These are phyloP conservation scores for Mortierella antarctica DNA, from an alignment of 192 early-diverging fungal genomes.

Conservation along the genomic window DNA sequence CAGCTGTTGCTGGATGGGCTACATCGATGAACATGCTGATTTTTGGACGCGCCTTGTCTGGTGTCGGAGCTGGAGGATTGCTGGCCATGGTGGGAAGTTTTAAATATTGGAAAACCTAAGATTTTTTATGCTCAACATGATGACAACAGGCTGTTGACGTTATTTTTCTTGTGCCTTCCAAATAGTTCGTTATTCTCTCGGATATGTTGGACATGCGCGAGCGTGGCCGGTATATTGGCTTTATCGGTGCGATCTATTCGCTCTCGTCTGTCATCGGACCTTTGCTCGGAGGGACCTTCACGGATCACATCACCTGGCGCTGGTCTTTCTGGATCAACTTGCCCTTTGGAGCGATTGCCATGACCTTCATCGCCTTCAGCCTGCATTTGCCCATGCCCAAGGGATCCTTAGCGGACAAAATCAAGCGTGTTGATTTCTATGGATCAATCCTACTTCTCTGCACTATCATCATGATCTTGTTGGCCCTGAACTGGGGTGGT, in stretches of 20 bases:
- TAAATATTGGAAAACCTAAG: too few species aligned
- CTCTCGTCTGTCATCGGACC: constrained; percentile 75
- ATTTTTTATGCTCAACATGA: too few species aligned
- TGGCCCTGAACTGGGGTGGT: constrained; percentile 75
- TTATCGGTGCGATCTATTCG: constrained; percentile 68
- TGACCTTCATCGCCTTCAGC: constrained; percentile 55
- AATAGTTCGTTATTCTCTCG: constrained; percentile 74
- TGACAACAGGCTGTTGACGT: too few species aligned
- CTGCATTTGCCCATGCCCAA: constrained; percentile 59
- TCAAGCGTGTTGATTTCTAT: constrained; percentile 69
- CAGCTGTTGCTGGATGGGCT: constrained; percentile 64
- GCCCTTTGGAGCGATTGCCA: constrained; percentile 54
- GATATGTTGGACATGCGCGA: constrained; percentile 73
- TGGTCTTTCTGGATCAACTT: constrained; percentile 77
- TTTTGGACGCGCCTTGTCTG: constrained; percentile 69
- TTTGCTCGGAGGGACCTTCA: constrained; percentile 74
- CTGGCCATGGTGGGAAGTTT: constrained; percentile 72
- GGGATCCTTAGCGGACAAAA: constrained; percentile 59
- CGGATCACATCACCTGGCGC: constrained; percentile 74
- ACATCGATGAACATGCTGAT: constrained; percentile 75
- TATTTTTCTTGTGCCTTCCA: too few species aligned
- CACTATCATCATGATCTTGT: constrained; percentile 65
- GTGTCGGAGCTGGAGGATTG: constrained; percentile 74
- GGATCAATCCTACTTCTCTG: constrained; percentile 64
- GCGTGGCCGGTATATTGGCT: constrained; percentile 65